A percentile compares a stretch with the other conserved stretches of the same genome.
Evolutionary conservation across 345 rosid species (phyloP).

Genomic region (Schrenkiella parvula): DNA sequence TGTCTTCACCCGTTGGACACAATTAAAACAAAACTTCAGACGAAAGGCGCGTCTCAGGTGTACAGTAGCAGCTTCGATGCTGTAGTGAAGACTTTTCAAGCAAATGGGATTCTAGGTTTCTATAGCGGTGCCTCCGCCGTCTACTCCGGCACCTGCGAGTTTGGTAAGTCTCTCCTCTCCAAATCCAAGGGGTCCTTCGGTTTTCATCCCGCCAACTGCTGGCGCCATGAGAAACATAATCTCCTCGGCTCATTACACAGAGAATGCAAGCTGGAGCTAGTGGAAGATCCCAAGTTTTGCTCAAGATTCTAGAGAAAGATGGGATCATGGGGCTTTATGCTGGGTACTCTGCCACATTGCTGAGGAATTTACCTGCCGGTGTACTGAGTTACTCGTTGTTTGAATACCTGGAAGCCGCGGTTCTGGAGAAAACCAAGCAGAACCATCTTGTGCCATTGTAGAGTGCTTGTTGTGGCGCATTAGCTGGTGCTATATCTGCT

Average conservation of each 20-base stretch:
- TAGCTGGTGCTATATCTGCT: constrained; percentile 89
- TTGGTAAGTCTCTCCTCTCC: constrained; percentile 78
- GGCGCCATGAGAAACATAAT: constrained; percentile 95
- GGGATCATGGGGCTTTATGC: constrained; percentile 89
- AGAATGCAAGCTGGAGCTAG: constrained; percentile 89
- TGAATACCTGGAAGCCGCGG: constrained; percentile 76
- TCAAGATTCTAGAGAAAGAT: constrained; percentile 71
- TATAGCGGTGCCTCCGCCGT: constrained; percentile 86
- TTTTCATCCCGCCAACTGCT: constrained; percentile 84
- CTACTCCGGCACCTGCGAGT: constrained; percentile 90
- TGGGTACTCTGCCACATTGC: constrained; percentile 80
- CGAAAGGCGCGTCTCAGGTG: constrained; percentile 74
- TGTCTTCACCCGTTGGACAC: constrained; percentile 83
- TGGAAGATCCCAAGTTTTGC: constrained; percentile 74
- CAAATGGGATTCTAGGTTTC: constrained; percentile 72
- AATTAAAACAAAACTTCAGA: constrained; percentile 84
- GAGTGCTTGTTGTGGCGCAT: constrained; percentile 79
- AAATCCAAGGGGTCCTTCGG: constrained; percentile 53
- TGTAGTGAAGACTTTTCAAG: constrained; percentile 61
- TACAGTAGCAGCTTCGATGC: constrained; percentile 69
- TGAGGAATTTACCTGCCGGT: constrained; percentile 89
- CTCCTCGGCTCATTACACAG: constrained; percentile 83
- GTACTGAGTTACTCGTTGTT: constrained; percentile 85
- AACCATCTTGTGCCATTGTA: constrained; percentile 67
- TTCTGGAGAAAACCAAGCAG: constrained; percentile 55